These are phyloP conservation scores for Candida maesae DNA, from an alignment of 805 yeast genomes.

Conservation along the genomic window DNA sequence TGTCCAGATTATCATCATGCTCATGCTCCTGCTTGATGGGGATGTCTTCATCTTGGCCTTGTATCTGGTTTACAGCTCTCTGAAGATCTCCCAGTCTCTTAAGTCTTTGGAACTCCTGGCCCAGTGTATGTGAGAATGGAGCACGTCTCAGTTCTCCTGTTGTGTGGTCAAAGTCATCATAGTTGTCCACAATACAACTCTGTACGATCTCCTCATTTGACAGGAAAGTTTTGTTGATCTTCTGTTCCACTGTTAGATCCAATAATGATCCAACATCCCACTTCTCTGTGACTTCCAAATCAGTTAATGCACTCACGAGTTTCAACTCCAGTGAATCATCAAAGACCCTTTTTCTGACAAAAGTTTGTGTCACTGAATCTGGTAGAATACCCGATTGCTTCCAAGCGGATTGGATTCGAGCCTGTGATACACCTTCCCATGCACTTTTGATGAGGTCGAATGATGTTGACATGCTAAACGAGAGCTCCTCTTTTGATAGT, in stretches of 20 bases:
- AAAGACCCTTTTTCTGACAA: conserved; percentile 30
- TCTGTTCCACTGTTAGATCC: conserved; percentile 44
- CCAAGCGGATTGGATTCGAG: conserved; percentile 40
- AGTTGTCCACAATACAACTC: conserved; percentile 50
- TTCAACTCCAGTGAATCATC: conserved; percentile 37
- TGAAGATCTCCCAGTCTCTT: conserved; percentile 23
- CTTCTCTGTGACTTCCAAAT: conserved; percentile 46
- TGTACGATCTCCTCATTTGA: conserved; percentile 61
- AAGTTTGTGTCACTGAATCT: conserved; percentile 25
- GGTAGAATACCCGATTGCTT: conserved; percentile 41
- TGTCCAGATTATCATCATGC: conserved; percentile 3
- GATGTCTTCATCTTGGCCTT: not conserved
- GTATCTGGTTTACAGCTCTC: conserved; percentile 3
- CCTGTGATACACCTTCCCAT: conserved; percentile 44
- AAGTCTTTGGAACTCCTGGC: conserved; percentile 24
- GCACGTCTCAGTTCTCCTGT: conserved; percentile 20
- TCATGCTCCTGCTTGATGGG: not conserved
- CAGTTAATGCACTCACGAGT: conserved; percentile 41
- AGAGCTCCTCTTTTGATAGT: conserved; percentile 35
- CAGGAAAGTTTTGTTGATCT: conserved; percentile 40
- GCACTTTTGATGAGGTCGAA: conserved; percentile 55
- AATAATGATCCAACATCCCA: conserved; percentile 57
- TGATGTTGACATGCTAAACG: conserved; percentile 49
- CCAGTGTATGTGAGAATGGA: conserved; percentile 27
- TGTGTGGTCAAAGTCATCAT: conserved; percentile 21